phyloP scores from a whole-genome alignment of 192 early-diverging fungal species.

The Diversispora eburnea region DNA sequence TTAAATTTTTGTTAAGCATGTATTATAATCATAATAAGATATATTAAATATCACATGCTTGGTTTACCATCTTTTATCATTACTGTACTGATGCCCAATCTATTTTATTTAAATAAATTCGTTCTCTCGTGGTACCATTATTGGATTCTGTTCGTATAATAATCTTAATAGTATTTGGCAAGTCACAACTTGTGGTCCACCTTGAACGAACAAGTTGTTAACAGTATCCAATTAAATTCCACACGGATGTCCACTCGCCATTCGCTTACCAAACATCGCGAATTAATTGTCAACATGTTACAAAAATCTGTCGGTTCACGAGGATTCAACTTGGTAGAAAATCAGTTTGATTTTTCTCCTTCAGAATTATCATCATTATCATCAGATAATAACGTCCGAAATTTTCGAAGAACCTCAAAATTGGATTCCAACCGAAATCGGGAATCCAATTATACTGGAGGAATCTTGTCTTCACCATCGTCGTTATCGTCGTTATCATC shows the following conservation, averaged over 20 bases:
- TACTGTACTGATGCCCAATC: conserved; percentile 5
- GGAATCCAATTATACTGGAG: not conserved
- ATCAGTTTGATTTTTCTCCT: conserved; percentile 22
- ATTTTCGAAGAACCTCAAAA: conserved; percentile 14
- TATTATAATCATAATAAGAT: not conserved
- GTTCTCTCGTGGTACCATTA: not conserved
- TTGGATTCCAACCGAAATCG: conserved; percentile 9
- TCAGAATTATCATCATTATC: not conserved
- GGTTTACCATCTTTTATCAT: not conserved
- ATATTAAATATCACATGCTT: not conserved
- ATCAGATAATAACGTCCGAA: not conserved
- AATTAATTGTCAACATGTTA: conserved; percentile 45
- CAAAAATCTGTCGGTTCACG: conserved; percentile 38
- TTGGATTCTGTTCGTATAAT: not conserved
- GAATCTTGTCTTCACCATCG: not conserved
- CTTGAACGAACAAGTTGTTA: conserved; percentile 44
- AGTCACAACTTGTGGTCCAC: conserved; percentile 48
- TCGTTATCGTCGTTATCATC: conserved; percentile 28
- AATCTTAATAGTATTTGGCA: conserved; percentile 36
- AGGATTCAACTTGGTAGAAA: conserved; percentile 4
- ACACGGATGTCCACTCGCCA: conserved; percentile 44
- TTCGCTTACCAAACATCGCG: conserved; percentile 40
- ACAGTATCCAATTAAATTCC: conserved; percentile 34
- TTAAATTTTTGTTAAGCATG: not conserved
- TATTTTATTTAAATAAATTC: conserved; percentile 16